Evolutionary conservation across 192 early-diverging fungal species (phyloP), one percentile per base, ranked within the genome.

Genomic region (Diversispora eburnea): DNA sequence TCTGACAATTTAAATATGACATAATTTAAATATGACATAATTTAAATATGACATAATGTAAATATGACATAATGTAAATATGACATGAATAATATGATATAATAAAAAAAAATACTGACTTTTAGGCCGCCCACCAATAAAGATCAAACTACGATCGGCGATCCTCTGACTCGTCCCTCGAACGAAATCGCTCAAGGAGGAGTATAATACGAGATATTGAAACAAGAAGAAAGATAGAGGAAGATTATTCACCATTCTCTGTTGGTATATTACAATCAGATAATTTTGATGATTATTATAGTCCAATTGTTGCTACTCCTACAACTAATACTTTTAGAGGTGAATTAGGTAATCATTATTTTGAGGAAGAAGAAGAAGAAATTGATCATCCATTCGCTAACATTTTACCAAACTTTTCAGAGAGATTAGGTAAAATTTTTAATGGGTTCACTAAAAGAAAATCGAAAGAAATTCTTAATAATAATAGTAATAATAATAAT

Each of bases 31-130:
- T 43, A 49, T 47, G 42, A 67, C 15, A 66, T 46, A 47, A n/a
- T 10, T 4, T 51, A 51, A 51, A 51, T 12, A 51, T 51, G 13
- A 6, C 13, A 66, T 63, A 19, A 25, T n/a, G 48, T 48, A 48
- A 67, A 20, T 67, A 45, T 67, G 3, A 49, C 33, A 17, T 13
- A 5, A 39, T 39, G 41, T 25, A 22, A 39, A 55, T 25, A 69
- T 69, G 33, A 17, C 20, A 39, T 39, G 33, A 43, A 33, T 42
- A 17, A 22, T 9, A 57, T 42, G 39, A 19, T 25, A 54, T 10
- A 47, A 57, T 42, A 70, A 55, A 56, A 56, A 56, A 70, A 17
- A 60, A 72, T 72, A 72, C 70, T 72, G 70, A 72, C 66, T 60
- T 72, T 25, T 60, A 72, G 70, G 43, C 70, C 57, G 57, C 55